phyloP scores from a whole-genome alignment of 805 yeast species.

The Cephaloascus albidus region DNA sequence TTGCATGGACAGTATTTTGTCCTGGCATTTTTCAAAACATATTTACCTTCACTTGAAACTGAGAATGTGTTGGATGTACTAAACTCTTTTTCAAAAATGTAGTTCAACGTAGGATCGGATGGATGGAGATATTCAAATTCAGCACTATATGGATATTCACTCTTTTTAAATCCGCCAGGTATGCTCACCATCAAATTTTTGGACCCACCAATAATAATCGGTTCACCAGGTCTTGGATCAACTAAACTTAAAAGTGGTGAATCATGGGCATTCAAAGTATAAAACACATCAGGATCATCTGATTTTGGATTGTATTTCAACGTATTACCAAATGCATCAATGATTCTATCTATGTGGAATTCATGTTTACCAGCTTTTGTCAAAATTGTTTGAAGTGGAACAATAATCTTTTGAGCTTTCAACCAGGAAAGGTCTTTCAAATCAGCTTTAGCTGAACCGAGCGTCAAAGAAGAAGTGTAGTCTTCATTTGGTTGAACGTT shows the following conservation, averaged over 20 bases:
- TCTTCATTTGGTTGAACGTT: neutral
- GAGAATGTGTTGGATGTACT: conserved; percentile 7
- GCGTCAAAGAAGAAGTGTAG: neutral
- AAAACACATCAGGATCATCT: conserved; percentile 23
- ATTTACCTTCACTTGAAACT: conserved; percentile 57
- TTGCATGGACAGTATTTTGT: conserved; percentile 64
- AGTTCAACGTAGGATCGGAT: conserved; percentile 10
- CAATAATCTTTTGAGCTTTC: neutral
- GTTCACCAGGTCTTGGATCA: conserved; percentile 11
- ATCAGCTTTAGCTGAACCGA: neutral
- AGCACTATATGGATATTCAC: conserved; percentile 41
- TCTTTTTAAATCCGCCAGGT: conserved; percentile 10
- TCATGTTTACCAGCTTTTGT: conserved; percentile 13
- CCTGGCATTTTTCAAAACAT: conserved; percentile 40
- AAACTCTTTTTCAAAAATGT: conserved; percentile 15
- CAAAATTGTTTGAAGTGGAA: neutral
- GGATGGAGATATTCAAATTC: conserved; percentile 18
- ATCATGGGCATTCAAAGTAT: conserved; percentile 14
- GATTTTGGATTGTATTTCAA: conserved; percentile 26
- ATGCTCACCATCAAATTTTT: conserved; percentile 19
- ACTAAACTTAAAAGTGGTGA: conserved; percentile 14
- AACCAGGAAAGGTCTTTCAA: neutral
- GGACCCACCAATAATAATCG: conserved; percentile 16
- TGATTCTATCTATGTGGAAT: conserved; percentile 22
- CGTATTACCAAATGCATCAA: conserved; percentile 22